Evolutionary conservation across 2,329 filamentous ascomycete species (phyloP).

Genomic region (Thermothelomyces thermophilus): DNA sequence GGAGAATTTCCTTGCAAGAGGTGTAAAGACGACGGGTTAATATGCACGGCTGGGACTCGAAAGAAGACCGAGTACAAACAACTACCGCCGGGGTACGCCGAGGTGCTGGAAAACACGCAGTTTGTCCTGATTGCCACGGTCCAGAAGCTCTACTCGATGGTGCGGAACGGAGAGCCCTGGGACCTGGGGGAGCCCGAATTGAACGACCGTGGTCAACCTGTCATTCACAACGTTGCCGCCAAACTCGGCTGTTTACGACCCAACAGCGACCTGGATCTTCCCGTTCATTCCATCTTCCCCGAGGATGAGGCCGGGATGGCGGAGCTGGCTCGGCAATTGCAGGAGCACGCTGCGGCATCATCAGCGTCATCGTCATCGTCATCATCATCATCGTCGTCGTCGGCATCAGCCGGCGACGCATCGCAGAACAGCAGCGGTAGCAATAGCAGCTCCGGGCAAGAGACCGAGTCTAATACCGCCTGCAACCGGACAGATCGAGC

Average conservation of each 20-base stretch:
- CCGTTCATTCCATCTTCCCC: conserved; percentile 52
- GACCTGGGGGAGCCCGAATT: conserved; percentile 57
- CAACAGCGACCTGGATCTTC: conserved; percentile 54
- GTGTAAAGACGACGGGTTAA: conserved; percentile 58
- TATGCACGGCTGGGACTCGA: conserved; percentile 56
- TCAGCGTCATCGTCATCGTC: conserved; percentile 27
- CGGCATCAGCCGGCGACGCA: not conserved
- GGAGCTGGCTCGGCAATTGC: conserved; percentile 50
- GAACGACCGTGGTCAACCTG: conserved; percentile 56
- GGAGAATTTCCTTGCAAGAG: conserved; percentile 61
- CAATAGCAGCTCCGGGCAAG: conserved; percentile 21
- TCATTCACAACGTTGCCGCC: conserved; percentile 59
- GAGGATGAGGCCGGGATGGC: conserved; percentile 54
- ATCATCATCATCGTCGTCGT: conserved; percentile 27
- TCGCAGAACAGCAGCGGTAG: conserved; percentile 7
- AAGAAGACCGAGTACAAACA: conserved; percentile 67
- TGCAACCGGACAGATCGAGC: conserved; percentile 38
- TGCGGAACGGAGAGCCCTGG: conserved; percentile 52
- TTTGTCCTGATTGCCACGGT: conserved; percentile 58
- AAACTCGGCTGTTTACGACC: conserved; percentile 59
- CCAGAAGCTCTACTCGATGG: conserved; percentile 60
- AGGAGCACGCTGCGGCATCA: conserved; percentile 30
- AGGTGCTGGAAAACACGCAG: conserved; percentile 59
- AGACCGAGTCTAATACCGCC: conserved; percentile 6
- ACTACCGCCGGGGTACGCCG: conserved; percentile 57